Evolutionary conservation across 139 green algal species (phyloP), one percentile per base, ranked within the genome.

Genomic region (Chlorella sp.): DNA sequence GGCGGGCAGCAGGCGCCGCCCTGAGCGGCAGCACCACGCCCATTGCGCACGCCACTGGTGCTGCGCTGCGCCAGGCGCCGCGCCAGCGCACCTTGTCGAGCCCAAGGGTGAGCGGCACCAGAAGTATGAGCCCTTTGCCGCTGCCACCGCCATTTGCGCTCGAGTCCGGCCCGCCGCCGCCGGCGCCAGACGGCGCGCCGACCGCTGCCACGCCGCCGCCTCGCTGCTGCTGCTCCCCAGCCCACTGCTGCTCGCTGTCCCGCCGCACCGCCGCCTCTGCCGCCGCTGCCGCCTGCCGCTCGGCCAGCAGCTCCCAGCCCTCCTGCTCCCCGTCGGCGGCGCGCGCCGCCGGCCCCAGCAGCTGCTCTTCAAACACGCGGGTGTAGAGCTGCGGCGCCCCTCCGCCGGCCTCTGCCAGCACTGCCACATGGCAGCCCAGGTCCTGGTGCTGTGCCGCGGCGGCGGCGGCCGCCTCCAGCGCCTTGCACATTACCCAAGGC

Each of bases 31-130:
- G 17, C 48, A 17, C 17, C 17, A 17, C 48, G 17, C 48, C 48
- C 48, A 58, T 58, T 58, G 48, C 48, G 17, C 17, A 21, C 21
- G 21, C 48, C 48, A 17, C 48, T 21, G 21, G 48, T 58, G 17
- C 48, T n/a, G 48, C 48, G 21, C 17, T 58, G 21, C 1, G 48
- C 17, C 21, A 58, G 17, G 48, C 21, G 21, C 14, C 33, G 40
- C 35, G 31, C 31, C n/a, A 8, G 40, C 83, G 79, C 65, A 95
- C 85, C 86, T 92, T 95, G 65, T 84, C 88, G 17, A 95, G 77
- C 5, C 93, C 94, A 0, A 98, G 83, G 12, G 91, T 90, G 29
- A 98, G 75, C 14, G 94, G 93, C 27, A 98, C 76, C 31, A 98
- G 83, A 50, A 97, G 70, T 27, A 98, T 77, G 40, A 95, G 35